Percentiles rank a stretch among this genome's conserved stretches.
These are phyloP conservation scores for Agapanthus africanus DNA, from an alignment of 106 monocot species.

Conservation along the genomic window DNA sequence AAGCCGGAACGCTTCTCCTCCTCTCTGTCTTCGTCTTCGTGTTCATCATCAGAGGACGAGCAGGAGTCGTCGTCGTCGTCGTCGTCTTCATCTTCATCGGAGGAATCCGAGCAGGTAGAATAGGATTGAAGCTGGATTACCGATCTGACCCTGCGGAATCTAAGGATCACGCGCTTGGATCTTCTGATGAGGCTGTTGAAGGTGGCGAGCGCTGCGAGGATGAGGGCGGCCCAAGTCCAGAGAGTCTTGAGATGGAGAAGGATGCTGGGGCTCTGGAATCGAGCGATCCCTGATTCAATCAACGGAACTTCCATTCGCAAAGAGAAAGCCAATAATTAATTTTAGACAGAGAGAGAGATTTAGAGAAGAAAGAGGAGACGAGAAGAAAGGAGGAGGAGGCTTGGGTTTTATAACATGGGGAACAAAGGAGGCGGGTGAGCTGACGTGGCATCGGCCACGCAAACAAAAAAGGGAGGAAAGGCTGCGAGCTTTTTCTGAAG, in stretches of 20 bases:
- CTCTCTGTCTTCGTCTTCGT: background rate
- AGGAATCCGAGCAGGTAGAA: background rate
- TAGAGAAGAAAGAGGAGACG: background rate
- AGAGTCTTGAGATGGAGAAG: background rate
- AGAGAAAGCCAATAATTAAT: too few relatives aligned
- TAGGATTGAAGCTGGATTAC: background rate
- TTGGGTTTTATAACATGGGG: too few relatives aligned
- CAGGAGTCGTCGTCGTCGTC: slow-evolving; percentile 12
- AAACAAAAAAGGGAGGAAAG: background rate
- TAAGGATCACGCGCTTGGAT: slow-evolving; percentile 8
- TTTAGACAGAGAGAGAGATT: background rate
- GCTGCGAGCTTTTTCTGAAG: too few relatives aligned
- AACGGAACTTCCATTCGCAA: slow-evolving; percentile 4
- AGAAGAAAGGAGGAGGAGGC: background rate
- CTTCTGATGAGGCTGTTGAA: slow-evolving; percentile 7
- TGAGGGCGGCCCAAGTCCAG: slow-evolving; percentile 20
- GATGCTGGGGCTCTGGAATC: slow-evolving; percentile 9
- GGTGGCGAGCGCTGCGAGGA: slow-evolving; percentile 19
- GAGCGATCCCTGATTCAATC: background rate
- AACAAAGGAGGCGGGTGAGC: too few relatives aligned
- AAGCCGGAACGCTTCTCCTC: background rate
- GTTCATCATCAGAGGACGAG: slow-evolving; percentile 9
- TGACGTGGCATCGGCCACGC: background rate
- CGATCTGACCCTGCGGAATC: slow-evolving; percentile 8
- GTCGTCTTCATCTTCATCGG: slow-evolving; percentile 2